Conservation (phyloP, 1,284 basidiomycete genomes). For the Ganoderma sp. region DNA sequence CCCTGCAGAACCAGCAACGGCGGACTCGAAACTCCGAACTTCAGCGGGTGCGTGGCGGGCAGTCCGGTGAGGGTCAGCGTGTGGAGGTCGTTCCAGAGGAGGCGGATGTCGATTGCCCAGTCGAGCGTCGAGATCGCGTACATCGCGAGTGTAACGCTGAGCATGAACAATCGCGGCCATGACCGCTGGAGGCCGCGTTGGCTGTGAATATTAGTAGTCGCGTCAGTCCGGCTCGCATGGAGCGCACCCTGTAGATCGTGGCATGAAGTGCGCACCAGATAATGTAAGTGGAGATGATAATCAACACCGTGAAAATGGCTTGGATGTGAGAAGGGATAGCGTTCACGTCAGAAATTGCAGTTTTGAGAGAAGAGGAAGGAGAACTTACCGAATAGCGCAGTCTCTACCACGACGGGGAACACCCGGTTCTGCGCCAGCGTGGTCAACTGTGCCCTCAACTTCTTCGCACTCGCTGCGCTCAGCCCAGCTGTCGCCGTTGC, state of each 20-base stretch:
- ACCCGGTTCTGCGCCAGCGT: conserved; percentile 17
- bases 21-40: conserved; percentile 13
- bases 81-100: conserved; percentile 19
- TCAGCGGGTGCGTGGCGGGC: not conserved
- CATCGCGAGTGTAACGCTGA: conserved; percentile 19
- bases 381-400: conserved; percentile 17
- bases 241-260: not conserved
- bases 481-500: conserved; percentile 9
- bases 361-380: not conserved
- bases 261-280: conserved; percentile 9
- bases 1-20: conserved; percentile 15
- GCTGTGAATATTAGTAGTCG: conserved; percentile 1
- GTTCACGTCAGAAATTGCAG: not conserved
- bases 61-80: conserved; percentile 12
- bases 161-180: conserved; percentile 14
- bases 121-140: conserved; percentile 22
- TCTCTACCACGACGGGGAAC: conserved; percentile 20
- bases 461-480: conserved; percentile 7
- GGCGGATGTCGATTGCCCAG: conserved; percentile 22
- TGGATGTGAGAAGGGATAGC: not conserved
- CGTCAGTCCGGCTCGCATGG: not conserved
- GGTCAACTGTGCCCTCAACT: conserved; percentile 15
- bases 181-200: conserved; percentile 17
- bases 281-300: conserved; percentile 15
- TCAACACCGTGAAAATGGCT: conserved; percentile 22